phyloP scores from a whole-genome alignment of 139 green algal genomes.

The Chlorella vulgaris region DNA sequence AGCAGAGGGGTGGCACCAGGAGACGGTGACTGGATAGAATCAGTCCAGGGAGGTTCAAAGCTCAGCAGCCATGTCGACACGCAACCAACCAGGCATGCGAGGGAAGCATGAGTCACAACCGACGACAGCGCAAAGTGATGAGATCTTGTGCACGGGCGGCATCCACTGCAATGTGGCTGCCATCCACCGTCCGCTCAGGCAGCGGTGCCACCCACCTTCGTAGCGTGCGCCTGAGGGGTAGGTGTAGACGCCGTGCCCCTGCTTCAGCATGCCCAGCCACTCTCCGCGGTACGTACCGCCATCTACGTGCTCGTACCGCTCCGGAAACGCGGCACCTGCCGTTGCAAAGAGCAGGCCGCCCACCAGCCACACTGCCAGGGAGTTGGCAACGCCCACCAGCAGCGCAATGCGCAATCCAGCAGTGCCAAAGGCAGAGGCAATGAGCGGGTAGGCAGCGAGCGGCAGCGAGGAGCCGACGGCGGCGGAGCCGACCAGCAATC shows the following conservation, averaged over 20 bases:
- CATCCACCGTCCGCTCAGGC: too few relatives aligned
- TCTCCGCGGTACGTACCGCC: conserved; percentile 79
- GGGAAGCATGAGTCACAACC: too few relatives aligned
- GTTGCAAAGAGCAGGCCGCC: conserved; percentile 59
- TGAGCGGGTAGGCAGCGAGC: conserved; percentile 33
- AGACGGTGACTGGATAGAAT: too few relatives aligned
- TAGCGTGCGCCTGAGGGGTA: conserved; percentile 78
- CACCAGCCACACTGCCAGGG: conserved; percentile 41
- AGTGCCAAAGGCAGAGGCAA: conserved; percentile 26
- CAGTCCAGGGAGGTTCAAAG: too few relatives aligned
- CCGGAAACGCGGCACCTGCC: conserved; percentile 68
- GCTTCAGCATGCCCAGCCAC: conserved; percentile 77
- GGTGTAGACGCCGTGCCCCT: conserved; percentile 78
- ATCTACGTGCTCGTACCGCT: conserved; percentile 73
- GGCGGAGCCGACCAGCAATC: conserved; percentile 34
- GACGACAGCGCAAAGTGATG: too few relatives aligned
- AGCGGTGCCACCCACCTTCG: conserved; percentile 50
- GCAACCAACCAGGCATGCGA: too few relatives aligned
- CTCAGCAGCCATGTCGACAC: too few relatives aligned
- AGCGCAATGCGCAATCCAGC: conserved; percentile 44
- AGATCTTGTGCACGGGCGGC: too few relatives aligned
- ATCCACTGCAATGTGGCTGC: too few relatives aligned
- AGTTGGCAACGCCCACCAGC: conserved; percentile 35
- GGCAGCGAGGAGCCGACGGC: conserved; percentile 31
- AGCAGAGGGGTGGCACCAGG: neutral